These are phyloP conservation scores for Darksidea phi DNA, from an alignment of 495 filamentous ascomycete genomes.

Conservation along the genomic window DNA sequence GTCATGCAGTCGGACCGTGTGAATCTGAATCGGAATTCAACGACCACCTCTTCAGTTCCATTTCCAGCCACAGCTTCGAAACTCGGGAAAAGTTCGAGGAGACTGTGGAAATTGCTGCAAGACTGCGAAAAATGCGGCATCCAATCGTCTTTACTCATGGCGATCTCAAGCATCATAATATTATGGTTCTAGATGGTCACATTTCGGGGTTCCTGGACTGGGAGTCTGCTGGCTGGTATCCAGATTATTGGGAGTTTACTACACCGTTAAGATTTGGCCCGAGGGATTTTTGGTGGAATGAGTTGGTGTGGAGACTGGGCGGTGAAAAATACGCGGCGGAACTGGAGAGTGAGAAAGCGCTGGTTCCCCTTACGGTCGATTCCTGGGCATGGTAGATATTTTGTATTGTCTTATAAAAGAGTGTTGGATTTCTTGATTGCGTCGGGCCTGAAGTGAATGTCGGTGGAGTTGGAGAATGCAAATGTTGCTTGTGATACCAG, in stretches of 20 bases:
- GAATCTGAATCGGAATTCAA: slow-evolving; percentile 22
- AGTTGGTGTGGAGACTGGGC: slow-evolving; percentile 16
- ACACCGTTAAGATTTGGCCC: slow-evolving; percentile 16
- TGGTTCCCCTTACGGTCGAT: slow-evolving; percentile 12
- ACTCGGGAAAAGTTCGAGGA: slow-evolving; percentile 18
- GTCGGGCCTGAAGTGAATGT: too few relatives aligned
- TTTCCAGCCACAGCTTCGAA: slow-evolving; percentile 12
- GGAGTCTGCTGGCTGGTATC: slow-evolving; percentile 24
- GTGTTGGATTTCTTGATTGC: too few relatives aligned
- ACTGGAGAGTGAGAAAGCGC: slow-evolving; percentile 24
- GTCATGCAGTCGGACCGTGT: slow-evolving; percentile 16
- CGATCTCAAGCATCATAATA: slow-evolving; percentile 18
- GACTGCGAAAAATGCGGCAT: slow-evolving; percentile 7
- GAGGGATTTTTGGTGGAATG: slow-evolving; percentile 25
- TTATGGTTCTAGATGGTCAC: slow-evolving; percentile 11
- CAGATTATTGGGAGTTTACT: slow-evolving; percentile 22
- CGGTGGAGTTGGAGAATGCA: neutral
- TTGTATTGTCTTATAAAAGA: too few relatives aligned
- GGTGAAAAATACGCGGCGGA: slow-evolving; percentile 16
- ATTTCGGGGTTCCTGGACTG: slow-evolving; percentile 20
- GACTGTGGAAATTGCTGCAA: slow-evolving; percentile 12
- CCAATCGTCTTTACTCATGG: slow-evolving; percentile 19
- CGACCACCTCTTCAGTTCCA: slow-evolving; percentile 11
- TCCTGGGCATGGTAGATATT: slow-evolving; percentile 18
- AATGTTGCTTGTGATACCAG: slow-evolving; percentile 16